These are phyloP conservation scores for Kalmanozyma brasiliensis DNA, from an alignment of 1,284 basidiomycete genomes.

Conservation along the genomic window DNA sequence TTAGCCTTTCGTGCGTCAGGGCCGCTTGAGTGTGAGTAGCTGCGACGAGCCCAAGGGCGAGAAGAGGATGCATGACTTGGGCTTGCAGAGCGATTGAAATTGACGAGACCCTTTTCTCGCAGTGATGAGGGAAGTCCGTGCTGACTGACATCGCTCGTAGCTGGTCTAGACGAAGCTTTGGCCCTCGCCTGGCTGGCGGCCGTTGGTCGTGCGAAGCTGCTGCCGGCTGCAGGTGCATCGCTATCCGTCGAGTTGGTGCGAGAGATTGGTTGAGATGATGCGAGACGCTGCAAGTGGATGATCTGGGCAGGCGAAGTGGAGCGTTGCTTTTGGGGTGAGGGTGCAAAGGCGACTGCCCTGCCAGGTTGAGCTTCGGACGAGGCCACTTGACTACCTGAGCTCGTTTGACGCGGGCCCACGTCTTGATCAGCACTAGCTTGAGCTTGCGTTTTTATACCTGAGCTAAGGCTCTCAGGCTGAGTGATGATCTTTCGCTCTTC, in stretches of 20 bases:
- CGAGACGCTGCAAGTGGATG: neutral
- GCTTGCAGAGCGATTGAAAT: slow-evolving; percentile 8
- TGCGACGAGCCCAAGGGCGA: slow-evolving; percentile 27
- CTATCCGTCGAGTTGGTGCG: slow-evolving; percentile 17
- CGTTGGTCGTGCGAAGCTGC: slow-evolving; percentile 51
- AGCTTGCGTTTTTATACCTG: no score
- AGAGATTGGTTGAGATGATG: slow-evolving; percentile 15
- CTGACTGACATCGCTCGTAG: slow-evolving; percentile 29
- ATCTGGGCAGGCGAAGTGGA: slow-evolving; percentile 18
- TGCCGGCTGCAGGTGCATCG: slow-evolving; percentile 3
- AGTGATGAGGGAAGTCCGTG: neutral
- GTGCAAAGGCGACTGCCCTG: slow-evolving; percentile 61
- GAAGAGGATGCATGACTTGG: slow-evolving; percentile 13
- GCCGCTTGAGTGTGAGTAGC: slow-evolving; percentile 34
- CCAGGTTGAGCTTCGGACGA: slow-evolving; percentile 7
- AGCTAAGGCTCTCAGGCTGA: no score
- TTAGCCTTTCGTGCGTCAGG: slow-evolving; percentile 9
- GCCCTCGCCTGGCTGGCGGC: slow-evolving; percentile 52
- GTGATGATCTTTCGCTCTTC: neutral
- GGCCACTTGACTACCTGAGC: slow-evolving; percentile 15
- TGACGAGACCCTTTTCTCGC: slow-evolving; percentile 12
- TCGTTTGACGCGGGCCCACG: slow-evolving; percentile 13
- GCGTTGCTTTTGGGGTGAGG: slow-evolving; percentile 57
- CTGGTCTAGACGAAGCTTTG: slow-evolving; percentile 23
- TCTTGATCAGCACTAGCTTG: no score